These are phyloP conservation scores for Annulohypoxylon truncatum DNA, from an alignment of 2,329 filamentous ascomycete genomes.

Conservation along the genomic window DNA sequence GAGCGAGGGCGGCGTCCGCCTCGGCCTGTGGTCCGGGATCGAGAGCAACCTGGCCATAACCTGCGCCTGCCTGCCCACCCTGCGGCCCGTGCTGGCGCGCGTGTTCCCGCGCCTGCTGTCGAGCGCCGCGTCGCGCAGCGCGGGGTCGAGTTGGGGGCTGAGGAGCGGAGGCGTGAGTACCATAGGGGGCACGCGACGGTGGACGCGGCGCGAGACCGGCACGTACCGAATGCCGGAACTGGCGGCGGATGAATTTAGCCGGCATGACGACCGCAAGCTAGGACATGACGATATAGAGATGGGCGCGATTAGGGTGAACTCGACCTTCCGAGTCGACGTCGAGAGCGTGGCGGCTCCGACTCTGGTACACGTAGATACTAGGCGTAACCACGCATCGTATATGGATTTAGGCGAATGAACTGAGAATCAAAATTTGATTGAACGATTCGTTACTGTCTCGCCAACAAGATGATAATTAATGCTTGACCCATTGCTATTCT, in stretches of 20 bases:
- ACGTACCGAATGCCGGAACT: slow-evolving; percentile 20
- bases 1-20: slow-evolving; percentile 25
- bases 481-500: background rate
- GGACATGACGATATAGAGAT: slow-evolving; percentile 5
- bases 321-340: slow-evolving; percentile 1
- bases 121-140: background rate
- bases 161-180: background rate
- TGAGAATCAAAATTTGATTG: background rate
- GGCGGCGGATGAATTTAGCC: slow-evolving; percentile 1
- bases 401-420: slow-evolving; percentile 15
- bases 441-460: background rate
- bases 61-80: slow-evolving; percentile 36
- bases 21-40: slow-evolving; percentile 39
- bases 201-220: slow-evolving; percentile 14
- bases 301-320: slow-evolving; percentile 10
- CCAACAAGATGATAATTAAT: background rate
- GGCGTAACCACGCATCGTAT: slow-evolving; percentile 2
- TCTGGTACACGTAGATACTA: background rate
- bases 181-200: background rate
- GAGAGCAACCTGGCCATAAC: slow-evolving; percentile 38
- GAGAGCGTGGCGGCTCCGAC: background rate
- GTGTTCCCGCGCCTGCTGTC: slow-evolving; percentile 29
- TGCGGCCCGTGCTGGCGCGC: slow-evolving; percentile 29
- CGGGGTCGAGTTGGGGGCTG: slow-evolving; percentile 18
- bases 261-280: background rate